Conservation (phyloP, 75 land plant genomes). For the Pinus taeda region DNA sequence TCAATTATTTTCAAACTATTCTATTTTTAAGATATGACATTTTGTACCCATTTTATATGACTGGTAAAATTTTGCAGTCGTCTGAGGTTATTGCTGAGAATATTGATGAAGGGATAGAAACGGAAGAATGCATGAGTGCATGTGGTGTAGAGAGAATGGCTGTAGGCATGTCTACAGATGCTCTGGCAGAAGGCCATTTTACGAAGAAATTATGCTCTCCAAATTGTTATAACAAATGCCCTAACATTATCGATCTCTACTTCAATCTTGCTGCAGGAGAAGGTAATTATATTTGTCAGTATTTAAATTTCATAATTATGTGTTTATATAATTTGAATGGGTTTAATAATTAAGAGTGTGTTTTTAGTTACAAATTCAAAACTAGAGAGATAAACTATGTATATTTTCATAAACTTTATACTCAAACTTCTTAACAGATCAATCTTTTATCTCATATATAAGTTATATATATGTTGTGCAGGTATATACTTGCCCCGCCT, state of each 20-base stretch:
- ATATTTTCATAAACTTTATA: too few species aligned
- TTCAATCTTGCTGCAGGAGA: conserved; percentile 72
- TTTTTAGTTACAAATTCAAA: too few species aligned
- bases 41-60: background rate
- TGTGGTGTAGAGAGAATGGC: conserved; percentile 64
- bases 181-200: conserved; percentile 39
- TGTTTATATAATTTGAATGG: too few species aligned
- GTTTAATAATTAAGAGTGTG: too few species aligned
- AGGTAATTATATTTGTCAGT: conserved; percentile 38
- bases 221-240: conserved; percentile 53
- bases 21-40: background rate
- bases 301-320: too few species aligned
- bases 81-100: conserved; percentile 35
- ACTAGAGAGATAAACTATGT: too few species aligned
- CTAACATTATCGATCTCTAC: conserved; percentile 71
- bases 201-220: conserved; percentile 54
- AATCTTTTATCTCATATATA: too few species aligned
- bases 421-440: too few species aligned
- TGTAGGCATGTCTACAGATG: conserved; percentile 65
- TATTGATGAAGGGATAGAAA: too few species aligned
- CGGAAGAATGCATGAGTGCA: too few species aligned
- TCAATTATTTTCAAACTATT: background rate
- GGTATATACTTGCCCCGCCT: conserved; percentile 16
- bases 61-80: conserved; percentile 14
- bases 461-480: background rate